phyloP scores from a whole-genome alignment of 768 basidiomycete genomes.

The Chalciporus chontae region DNA sequence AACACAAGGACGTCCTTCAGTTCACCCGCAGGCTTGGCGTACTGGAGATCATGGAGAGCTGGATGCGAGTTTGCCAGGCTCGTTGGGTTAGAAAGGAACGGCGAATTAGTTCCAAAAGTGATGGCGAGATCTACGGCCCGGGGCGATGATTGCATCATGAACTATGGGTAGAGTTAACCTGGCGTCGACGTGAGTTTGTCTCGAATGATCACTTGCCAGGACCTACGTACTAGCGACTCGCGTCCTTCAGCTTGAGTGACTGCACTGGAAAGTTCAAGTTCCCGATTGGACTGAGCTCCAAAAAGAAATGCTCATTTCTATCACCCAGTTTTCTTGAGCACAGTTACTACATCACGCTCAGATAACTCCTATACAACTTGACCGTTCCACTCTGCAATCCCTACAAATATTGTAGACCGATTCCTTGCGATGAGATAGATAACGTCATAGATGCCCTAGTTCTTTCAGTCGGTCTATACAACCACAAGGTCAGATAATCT shows the following conservation, averaged over 20 bases:
- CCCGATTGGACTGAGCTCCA: too few species aligned
- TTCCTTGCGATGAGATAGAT: background rate
- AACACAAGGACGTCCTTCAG: constrained; percentile 23
- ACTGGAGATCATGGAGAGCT: constrained; percentile 21
- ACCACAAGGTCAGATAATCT: background rate
- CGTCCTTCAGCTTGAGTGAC: too few species aligned
- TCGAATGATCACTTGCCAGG: background rate
- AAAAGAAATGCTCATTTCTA: too few species aligned
- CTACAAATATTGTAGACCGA: too few species aligned
- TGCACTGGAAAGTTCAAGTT: too few species aligned
- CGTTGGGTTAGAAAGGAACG: constrained; percentile 22
- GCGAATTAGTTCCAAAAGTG: constrained; percentile 26
- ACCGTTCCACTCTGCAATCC: too few species aligned
- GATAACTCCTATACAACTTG: background rate
- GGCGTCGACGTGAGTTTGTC: background rate
- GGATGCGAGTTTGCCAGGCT: constrained; percentile 20
- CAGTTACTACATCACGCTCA: background rate
- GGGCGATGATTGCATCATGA: constrained; percentile 6
- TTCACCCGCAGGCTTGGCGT: constrained; percentile 18
- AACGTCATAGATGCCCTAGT: constrained; percentile 2
- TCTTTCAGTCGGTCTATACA: constrained; percentile 14
- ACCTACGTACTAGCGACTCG: too few species aligned
- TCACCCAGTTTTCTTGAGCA: background rate
- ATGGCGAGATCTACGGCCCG: constrained; percentile 27
- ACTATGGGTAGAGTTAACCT: background rate